phyloP scores from a whole-genome alignment of 768 basidiomycete genomes.

The Tephrocybe sp. region DNA sequence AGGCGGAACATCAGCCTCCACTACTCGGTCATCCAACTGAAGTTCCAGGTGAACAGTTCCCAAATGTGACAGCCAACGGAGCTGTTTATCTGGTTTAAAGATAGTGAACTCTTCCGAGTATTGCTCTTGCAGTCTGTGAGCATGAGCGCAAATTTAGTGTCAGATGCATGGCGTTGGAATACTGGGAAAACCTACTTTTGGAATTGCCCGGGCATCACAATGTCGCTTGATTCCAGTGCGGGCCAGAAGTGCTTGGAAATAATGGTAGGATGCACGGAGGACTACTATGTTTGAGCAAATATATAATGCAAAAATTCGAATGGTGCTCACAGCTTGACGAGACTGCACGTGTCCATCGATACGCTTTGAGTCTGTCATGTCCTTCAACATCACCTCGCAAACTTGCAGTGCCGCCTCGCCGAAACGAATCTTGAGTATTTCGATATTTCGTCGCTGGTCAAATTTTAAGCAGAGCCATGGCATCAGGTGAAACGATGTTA shows the following conservation, averaged over 20 bases:
- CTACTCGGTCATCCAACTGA: constrained; percentile 74
- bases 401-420: constrained; percentile 91
- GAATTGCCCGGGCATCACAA: constrained; percentile 86
- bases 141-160: not conserved
- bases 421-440: constrained; percentile 93
- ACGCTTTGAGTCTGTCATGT: constrained; percentile 92
- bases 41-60: constrained; percentile 82
- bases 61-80: constrained; percentile 87
- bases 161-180: too few species aligned
- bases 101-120: constrained; percentile 77
- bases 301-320: not conserved
- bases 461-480: constrained; percentile 4
- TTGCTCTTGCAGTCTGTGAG: constrained; percentile 60
- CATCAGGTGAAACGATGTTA: constrained; percentile 18
- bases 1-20: constrained; percentile 77
- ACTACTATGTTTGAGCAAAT: constrained; percentile 33
- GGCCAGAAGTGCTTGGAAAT: constrained; percentile 98
- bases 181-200: constrained; percentile 63
- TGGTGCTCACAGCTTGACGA: constrained; percentile 53
- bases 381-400: constrained; percentile 97
- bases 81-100: constrained; percentile 90
- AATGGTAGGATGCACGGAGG: constrained; percentile 81
- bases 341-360: constrained; percentile 87
- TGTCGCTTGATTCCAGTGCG: constrained; percentile 63
- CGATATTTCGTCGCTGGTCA: constrained; percentile 80